These are phyloP conservation scores for Jaminaea rosea DNA, from an alignment of 1,284 basidiomycete genomes.

Conservation along the genomic window DNA sequence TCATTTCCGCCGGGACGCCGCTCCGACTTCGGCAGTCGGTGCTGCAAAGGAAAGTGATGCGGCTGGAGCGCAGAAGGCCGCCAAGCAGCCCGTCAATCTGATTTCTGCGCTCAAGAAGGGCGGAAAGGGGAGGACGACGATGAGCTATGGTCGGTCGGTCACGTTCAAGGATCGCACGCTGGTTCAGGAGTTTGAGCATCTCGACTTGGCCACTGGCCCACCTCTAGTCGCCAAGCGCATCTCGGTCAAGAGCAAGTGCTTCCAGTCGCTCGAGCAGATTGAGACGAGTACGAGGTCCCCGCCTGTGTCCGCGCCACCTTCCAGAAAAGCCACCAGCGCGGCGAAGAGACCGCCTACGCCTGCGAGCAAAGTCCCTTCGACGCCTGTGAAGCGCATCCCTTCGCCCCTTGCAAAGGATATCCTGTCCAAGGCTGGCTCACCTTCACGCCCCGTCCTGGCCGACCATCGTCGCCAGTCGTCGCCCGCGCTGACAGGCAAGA, in stretches of 20 bases:
- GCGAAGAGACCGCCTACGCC: neutral
- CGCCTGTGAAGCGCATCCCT: conserved; percentile 8
- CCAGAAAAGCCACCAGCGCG: neutral
- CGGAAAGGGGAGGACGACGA: conserved; percentile 49
- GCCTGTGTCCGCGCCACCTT: neutral
- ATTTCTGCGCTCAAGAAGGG: conserved; percentile 50
- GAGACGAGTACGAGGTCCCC: conserved; percentile 32
- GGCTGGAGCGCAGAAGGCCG: conserved; percentile 3
- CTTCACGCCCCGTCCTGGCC: neutral
- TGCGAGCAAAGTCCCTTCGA: neutral
- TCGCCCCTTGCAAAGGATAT: conserved; percentile 20
- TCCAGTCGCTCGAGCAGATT: conserved; percentile 48
- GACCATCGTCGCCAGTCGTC: conserved; percentile 8
- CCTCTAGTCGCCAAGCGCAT: conserved; percentile 48
- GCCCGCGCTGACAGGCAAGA: conserved; percentile 44
- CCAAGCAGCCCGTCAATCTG: conserved; percentile 32
- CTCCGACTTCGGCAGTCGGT: neutral
- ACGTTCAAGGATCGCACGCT: conserved; percentile 51
- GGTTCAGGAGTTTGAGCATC: conserved; percentile 49
- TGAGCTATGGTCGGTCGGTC: conserved; percentile 49
- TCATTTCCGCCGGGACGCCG: conserved; percentile 15
- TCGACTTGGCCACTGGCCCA: conserved; percentile 51
- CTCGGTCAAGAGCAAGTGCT: conserved; percentile 47
- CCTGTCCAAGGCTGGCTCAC: neutral
- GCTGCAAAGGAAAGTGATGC: neutral